These are phyloP conservation scores for Dictyostelium firmibasis DNA, from an alignment of 78 protist genomes.

Conservation along the genomic window DNA sequence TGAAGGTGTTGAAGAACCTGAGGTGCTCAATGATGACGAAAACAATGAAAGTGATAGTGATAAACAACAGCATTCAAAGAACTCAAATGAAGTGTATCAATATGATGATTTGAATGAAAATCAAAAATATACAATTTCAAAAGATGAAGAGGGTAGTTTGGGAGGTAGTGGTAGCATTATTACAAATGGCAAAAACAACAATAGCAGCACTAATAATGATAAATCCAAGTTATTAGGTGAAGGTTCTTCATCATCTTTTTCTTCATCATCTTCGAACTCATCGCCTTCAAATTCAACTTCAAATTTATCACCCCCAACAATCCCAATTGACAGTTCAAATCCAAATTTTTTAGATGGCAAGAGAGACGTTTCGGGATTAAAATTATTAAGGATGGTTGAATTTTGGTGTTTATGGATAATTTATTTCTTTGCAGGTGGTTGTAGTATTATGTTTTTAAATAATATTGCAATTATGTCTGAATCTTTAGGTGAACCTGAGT, in stretches of 20 bases:
- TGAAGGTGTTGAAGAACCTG: constrained; percentile 8
- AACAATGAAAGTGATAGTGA: neutral
- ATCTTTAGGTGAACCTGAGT: neutral
- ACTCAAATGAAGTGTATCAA: neutral
- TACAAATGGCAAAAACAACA: no score
- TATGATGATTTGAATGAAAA: neutral
- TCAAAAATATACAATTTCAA: neutral
- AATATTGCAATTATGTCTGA: constrained; percentile 26
- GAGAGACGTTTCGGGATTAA: constrained; percentile 39
- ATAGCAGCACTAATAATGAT: no score
- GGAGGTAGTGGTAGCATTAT: neutral
- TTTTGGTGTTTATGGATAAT: neutral
- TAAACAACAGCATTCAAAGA: neutral
- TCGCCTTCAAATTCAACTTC: neutral
- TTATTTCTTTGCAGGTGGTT: constrained; percentile 61
- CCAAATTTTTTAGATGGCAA: neutral
- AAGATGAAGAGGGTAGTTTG: neutral
- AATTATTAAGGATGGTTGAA: constrained; percentile 23
- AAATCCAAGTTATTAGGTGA: no score
- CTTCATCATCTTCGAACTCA: neutral
- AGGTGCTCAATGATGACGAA: neutral
- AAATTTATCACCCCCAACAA: neutral
- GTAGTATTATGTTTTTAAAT: constrained; percentile 63
- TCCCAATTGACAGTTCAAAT: neutral
- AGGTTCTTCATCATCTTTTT: neutral